phyloP scores from a whole-genome alignment of 176 grass and related monocot species.

The Oropetium thomaeum region DNA sequence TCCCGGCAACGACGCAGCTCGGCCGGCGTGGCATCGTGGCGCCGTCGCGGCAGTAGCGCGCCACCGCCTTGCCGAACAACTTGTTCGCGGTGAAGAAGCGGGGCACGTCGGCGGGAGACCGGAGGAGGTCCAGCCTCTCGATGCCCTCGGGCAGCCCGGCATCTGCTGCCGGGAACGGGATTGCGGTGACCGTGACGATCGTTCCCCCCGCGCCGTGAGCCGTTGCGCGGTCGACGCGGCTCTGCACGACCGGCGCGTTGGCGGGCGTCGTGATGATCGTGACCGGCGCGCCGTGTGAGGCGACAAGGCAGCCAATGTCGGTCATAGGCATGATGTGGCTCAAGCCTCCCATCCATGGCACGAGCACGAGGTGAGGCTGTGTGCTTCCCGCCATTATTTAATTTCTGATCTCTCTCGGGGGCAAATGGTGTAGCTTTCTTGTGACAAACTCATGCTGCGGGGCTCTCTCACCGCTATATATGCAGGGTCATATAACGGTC shows the following conservation, averaged over 20 bases:
- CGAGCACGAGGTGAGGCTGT: neutral
- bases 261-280: constrained; percentile 44
- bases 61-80: constrained; percentile 40
- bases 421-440: no score
- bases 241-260: constrained; percentile 33
- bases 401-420: neutral
- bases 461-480: no score
- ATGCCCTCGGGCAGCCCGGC: constrained; percentile 44
- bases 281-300: neutral
- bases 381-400: neutral
- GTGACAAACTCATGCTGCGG: no score
- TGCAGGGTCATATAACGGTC: no score
- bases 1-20: constrained; percentile 55
- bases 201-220: neutral
- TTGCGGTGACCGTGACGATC: constrained; percentile 43
- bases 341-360: neutral
- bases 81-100: constrained; percentile 38
- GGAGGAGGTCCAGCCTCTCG: constrained; percentile 52
- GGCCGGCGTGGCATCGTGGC: neutral
- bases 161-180: constrained; percentile 50
- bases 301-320: neutral
- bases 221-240: constrained; percentile 25
- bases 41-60: neutral
- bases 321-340: neutral
- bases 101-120: constrained; percentile 12